Evolutionary conservation across 805 yeast species (phyloP).

Genomic region (Kurtzmaniella cleridarum): DNA sequence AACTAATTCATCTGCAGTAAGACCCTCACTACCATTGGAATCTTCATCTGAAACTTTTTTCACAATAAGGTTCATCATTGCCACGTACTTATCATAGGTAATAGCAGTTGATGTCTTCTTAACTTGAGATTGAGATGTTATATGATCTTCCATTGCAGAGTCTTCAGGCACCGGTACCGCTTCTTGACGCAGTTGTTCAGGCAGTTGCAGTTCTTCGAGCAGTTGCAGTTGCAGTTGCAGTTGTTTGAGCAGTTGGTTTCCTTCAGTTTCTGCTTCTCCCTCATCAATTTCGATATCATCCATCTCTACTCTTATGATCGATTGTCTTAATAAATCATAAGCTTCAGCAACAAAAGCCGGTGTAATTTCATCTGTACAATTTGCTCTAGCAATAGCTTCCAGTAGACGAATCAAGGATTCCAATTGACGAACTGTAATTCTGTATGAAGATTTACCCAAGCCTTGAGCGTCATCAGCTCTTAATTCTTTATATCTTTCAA

Average conservation of each 20-base stretch:
- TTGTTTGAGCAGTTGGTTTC: constrained; percentile 2
- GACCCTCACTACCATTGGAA: constrained; percentile 48
- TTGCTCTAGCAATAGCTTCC: constrained; percentile 96
- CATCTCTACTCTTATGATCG: constrained; percentile 88
- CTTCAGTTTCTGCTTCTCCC: constrained; percentile 31
- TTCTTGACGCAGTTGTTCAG: constrained; percentile 10
- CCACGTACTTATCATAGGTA: constrained; percentile 80
- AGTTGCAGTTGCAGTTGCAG: constrained; percentile 5
- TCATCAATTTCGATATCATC: constrained; percentile 87
- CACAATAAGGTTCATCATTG: constrained; percentile 77
- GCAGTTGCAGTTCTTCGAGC: neutral
- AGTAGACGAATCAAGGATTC: constrained; percentile 90
- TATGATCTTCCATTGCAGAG: neutral
- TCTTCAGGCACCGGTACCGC: constrained; percentile 3
- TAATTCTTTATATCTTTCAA: constrained; percentile 75
- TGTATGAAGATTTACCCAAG: constrained; percentile 73
- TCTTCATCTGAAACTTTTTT: constrained; percentile 55
- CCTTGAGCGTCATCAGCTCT: constrained; percentile 91
- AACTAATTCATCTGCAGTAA: constrained; percentile 63
- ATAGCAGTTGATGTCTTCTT: constrained; percentile 44
- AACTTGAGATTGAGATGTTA: neutral
- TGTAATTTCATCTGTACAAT: constrained; percentile 83
- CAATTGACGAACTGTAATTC: constrained; percentile 95
- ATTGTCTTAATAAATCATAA: constrained; percentile 79
- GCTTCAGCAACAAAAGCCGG: constrained; percentile 91